phyloP scores from a whole-genome alignment of 202 grass and related monocot species.

The Saccharum hybrid region DNA sequence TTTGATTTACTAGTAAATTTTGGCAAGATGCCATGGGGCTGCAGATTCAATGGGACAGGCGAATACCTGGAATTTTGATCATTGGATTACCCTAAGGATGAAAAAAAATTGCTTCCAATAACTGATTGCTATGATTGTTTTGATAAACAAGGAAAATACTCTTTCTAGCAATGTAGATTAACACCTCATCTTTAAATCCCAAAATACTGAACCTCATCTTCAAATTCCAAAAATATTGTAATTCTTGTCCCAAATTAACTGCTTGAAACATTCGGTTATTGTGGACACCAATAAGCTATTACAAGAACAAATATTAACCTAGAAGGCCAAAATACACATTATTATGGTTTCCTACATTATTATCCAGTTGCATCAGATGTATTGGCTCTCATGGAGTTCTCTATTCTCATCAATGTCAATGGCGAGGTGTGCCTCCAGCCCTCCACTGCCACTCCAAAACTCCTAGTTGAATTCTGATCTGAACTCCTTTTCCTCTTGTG shows the following conservation, averaged over 20 bases:
- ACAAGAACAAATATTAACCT: conserved; percentile 2
- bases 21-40: no score
- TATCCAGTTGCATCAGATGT: not conserved
- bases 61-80: not conserved
- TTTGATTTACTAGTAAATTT: no score
- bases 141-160: not conserved
- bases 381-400: not conserved
- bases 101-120: not conserved
- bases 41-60: not conserved
- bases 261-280: not conserved
- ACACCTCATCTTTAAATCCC: not conserved
- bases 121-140: not conserved
- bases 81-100: not conserved
- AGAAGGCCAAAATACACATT: conserved; percentile 8
- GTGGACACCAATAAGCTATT: not conserved
- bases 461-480: not conserved
- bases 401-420: no score
- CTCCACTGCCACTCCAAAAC: not conserved
- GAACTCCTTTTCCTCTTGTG: not conserved
- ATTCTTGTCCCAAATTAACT: not conserved
- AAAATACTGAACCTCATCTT: conserved; percentile 8
- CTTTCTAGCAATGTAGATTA: not conserved
- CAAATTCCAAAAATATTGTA: not conserved
- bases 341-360: not conserved
- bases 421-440: not conserved